A percentile compares a stretch with the other conserved stretches of the same genome.
phyloP scores from a whole-genome alignment of 768 basidiomycete genomes.

The Auriculariales sp. region DNA sequence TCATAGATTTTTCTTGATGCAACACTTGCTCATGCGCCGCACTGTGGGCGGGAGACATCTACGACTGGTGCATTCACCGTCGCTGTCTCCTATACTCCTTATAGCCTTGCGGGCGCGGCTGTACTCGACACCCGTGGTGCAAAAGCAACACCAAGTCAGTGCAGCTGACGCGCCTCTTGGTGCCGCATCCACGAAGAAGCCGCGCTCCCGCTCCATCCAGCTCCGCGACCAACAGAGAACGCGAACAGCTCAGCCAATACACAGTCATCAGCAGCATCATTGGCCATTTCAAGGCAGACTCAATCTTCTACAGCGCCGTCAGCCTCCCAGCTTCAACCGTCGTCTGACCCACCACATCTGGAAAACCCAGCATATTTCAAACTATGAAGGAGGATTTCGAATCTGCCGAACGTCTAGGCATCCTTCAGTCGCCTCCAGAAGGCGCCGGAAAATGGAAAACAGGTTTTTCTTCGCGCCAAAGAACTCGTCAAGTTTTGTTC shows the following conservation, averaged over 20 bases:
- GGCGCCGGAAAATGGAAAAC: conserved; percentile 36
- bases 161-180: conserved; percentile 2
- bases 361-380: conserved; percentile 35
- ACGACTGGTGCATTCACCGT: no score
- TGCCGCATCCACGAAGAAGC: conserved; percentile 13
- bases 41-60: no score
- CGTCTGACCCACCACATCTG: conserved; percentile 8
- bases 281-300: conserved; percentile 37
- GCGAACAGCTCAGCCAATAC: no score
- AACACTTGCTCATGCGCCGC: no score
- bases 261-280: no score
- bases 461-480: conserved; percentile 32
- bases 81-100: no score
- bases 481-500: conserved; percentile 27
- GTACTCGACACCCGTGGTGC: neutral
- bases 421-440: conserved; percentile 49
- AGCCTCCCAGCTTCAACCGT: conserved; percentile 6
- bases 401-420: conserved; percentile 53
- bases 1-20: no score
- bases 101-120: neutral
- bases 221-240: conserved; percentile 24
- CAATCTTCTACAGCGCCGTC: conserved; percentile 20
- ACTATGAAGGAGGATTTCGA: conserved; percentile 45
- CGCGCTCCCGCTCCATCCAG: conserved; percentile 52
- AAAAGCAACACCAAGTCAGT: neutral